Conservation (phyloP, 2,329 filamentous ascomycete genomes). For the Aureobasidium melanogenum region DNA sequence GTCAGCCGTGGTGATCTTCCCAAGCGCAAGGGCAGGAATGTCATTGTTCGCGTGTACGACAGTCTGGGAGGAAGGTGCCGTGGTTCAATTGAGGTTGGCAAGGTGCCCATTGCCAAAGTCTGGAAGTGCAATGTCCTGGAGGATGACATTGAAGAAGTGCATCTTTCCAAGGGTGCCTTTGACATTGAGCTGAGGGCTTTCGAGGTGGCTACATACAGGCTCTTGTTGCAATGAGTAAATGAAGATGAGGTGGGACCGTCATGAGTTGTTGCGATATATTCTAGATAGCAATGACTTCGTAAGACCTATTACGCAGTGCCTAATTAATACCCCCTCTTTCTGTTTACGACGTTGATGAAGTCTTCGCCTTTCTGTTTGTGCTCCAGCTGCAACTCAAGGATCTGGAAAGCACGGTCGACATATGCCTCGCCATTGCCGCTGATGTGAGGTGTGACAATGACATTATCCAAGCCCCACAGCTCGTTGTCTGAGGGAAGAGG, state of each 20-base stretch:
- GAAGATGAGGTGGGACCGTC: not conserved
- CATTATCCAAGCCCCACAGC: slow-evolving; percentile 61
- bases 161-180: slow-evolving; percentile 34
- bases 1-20: slow-evolving; percentile 49
- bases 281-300: not conserved
- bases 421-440: slow-evolving; percentile 49
- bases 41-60: slow-evolving; percentile 83
- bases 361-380: slow-evolving; percentile 42
- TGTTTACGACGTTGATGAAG: slow-evolving; percentile 54
- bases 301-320: not conserved
- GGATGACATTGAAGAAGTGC: slow-evolving; percentile 66
- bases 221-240: slow-evolving; percentile 20
- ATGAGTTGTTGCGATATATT: not conserved
- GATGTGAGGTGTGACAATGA: slow-evolving; percentile 60
- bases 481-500: slow-evolving; percentile 60
- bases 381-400: slow-evolving; percentile 50
- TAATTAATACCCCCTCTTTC: slow-evolving; percentile 50
- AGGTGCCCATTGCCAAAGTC: slow-evolving; percentile 63
- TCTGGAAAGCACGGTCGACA: slow-evolving; percentile 46
- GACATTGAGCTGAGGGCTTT: slow-evolving; percentile 31
- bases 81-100: slow-evolving; percentile 57
- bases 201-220: slow-evolving; percentile 30
- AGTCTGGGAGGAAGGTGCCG: slow-evolving; percentile 72
- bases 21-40: slow-evolving; percentile 59
- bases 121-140: slow-evolving; percentile 83